phyloP scores from a whole-genome alignment of 2,329 filamentous ascomycete species.

The Capronia americana region DNA sequence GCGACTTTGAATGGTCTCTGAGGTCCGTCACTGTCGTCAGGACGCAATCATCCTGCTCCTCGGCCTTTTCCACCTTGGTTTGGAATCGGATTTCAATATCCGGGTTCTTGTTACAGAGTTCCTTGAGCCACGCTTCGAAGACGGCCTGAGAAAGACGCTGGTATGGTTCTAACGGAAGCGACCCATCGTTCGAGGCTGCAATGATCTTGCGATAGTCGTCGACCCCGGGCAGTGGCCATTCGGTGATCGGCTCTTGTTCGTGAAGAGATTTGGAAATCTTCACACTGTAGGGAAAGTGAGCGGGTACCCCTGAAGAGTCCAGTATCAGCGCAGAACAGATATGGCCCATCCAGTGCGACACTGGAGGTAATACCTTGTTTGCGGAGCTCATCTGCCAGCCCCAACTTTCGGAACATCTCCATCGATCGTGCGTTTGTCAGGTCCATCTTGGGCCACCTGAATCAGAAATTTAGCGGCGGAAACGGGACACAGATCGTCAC shows the following conservation, averaged over 20 bases:
- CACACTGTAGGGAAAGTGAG: constrained; percentile 5
- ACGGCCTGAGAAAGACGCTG: constrained; percentile 46
- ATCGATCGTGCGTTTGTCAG: constrained; percentile 47
- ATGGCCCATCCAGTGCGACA: too few species aligned
- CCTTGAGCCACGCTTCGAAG: constrained; percentile 47
- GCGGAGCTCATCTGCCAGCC: constrained; percentile 29
- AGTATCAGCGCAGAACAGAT: neutral
- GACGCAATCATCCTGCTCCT: constrained; percentile 36
- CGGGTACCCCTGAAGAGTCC: constrained; percentile 5
- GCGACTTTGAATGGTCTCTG: constrained; percentile 28
- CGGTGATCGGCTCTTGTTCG: constrained; percentile 10
- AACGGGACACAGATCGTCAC: too few species aligned
- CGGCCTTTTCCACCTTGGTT: constrained; percentile 39
- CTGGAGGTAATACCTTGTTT: constrained; percentile 3
- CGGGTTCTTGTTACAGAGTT: constrained; percentile 34
- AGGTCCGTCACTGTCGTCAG: constrained; percentile 34
- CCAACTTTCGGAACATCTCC: constrained; percentile 44
- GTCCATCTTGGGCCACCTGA: constrained; percentile 50
- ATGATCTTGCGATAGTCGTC: constrained; percentile 29
- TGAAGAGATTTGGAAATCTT: constrained; percentile 7
- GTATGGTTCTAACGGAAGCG: constrained; percentile 43
- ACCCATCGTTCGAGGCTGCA: constrained; percentile 44
- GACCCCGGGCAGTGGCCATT: constrained; percentile 21
- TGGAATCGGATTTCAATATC: constrained; percentile 41
- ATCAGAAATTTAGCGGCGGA: too few species aligned